These are phyloP conservation scores for Cucumis sativus DNA, from an alignment of 306 rosid genomes.

Conservation along the genomic window Cucumber_9930_V3 NC_026660.2:18521501-18522000, in stretches of 20 bases:
- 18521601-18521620: not conserved
- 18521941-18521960: not conserved
- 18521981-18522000: not conserved
- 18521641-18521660: not conserved
- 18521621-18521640: constrained; percentile 4
- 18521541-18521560: not conserved
- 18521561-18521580: not conserved
- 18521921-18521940: not conserved
- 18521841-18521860: not conserved
- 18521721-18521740: not conserved
- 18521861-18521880: not conserved
- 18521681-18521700: not conserved
- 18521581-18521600: not conserved
- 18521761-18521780: not conserved
- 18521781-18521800: not conserved
- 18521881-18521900: not conserved
- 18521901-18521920: not conserved
- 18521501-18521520: not conserved
- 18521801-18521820: not conserved
- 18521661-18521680: not conserved
- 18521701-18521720: not conserved
- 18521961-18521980: not conserved
- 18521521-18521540: not conserved
- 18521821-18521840: not conserved
- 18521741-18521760: not conserved